Base-by-base conservation (phyloP, 2,329 filamentous ascomycete genomes). In the Clonostachys rhizophaga region DNA sequence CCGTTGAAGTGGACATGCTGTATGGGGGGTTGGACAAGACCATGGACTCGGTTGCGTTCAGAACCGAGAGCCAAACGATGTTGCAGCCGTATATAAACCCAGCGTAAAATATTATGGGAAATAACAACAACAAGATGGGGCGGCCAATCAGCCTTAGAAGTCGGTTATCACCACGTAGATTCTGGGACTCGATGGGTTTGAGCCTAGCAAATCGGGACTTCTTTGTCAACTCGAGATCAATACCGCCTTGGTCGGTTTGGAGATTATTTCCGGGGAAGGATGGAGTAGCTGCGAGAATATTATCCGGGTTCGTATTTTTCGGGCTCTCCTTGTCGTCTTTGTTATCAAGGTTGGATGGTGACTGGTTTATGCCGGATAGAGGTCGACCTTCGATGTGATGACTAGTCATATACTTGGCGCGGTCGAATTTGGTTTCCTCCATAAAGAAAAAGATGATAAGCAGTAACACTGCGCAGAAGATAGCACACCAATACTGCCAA, bases 351-450 rank as follows among this genome's bases (percentile, higher is more conserved):
- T 6, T 6, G 36, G 36, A 6, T 14, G 36, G 36, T 8, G 24
- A 24, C 24, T 24, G 24, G 7, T 8, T 8, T 24, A 24, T 24
- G 5, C 24, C 24, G 24, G 24, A 24, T 24, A 24, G 24, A 24
- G 24, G 24, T 7, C 24, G 24, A 8, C 24, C 24, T 24, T 24
- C 24, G 24, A 24, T 24, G 3, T 24, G 24, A 24, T 24, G 24
- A 24, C 24, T 8, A 24, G 24, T 24, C 36, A 39, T 39, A 6
- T 13, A 39, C 16, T 39, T 14, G 16, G 14, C 16, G 36, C 74
- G 65, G 40, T 69, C 61, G 52, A 83, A 84, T 13, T 73, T 72
- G 7, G 78, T 79, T 56, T 84, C 80, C 52, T 83, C 79, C 50
- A 81, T 76, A 54, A 83, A 76, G 49, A 83, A 63, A 55, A 83